These are phyloP conservation scores for Puccinia coronata DNA, from an alignment of 1,284 basidiomycete species.

Conservation along the genomic window DNA sequence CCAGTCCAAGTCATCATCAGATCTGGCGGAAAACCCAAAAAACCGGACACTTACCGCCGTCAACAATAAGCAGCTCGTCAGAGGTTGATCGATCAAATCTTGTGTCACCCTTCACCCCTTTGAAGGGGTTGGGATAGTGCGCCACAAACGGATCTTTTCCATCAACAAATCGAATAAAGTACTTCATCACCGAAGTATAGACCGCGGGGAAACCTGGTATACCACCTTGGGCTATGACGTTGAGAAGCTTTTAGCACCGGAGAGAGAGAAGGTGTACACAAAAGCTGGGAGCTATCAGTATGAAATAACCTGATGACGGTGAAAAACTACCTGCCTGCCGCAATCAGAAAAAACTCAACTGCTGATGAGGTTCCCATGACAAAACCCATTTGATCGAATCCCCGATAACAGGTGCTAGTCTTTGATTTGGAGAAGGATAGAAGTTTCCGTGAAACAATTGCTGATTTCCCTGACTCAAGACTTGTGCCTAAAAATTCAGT, in stretches of 20 bases:
- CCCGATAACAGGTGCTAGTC: neutral
- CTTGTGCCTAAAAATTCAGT: constrained; percentile 55
- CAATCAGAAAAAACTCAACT: constrained; percentile 9
- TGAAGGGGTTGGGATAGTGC: constrained; percentile 36
- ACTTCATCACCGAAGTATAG: neutral
- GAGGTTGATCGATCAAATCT: constrained; percentile 52
- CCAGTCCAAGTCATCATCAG: neutral
- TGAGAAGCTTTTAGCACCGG: constrained; percentile 23
- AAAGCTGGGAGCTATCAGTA: neutral
- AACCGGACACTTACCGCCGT: constrained; percentile 58
- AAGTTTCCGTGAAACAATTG: no score
- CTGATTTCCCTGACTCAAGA: constrained; percentile 55
- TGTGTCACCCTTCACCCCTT: constrained; percentile 50
- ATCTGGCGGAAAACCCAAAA: neutral
- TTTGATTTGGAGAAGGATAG: no score
- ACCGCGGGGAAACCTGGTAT: no score
- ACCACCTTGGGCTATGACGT: neutral
- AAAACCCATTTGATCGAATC: constrained; percentile 40
- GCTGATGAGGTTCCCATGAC: constrained; percentile 34
- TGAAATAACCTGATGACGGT: neutral
- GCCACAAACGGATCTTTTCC: constrained; percentile 51
- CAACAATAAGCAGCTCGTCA: constrained; percentile 61
- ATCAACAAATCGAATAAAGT: neutral
- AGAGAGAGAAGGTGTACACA: no score
- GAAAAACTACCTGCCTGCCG: no score